Conservation (phyloP, 2,329 filamentous ascomycete species). For the Cytospora leucostoma region DNA sequence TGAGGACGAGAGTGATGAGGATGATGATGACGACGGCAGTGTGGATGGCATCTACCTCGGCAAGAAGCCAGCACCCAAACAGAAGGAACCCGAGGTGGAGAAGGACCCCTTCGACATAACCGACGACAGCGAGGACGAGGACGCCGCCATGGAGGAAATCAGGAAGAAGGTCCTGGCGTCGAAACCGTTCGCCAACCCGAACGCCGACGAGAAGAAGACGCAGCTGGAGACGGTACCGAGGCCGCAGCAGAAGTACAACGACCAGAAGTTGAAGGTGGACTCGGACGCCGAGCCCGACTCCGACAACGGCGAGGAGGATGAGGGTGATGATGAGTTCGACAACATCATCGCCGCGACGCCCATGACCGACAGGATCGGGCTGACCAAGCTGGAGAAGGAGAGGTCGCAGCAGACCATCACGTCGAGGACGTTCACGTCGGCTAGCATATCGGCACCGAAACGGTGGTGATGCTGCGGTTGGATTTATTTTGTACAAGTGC, state of each 20-base stretch:
- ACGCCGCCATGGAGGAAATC: constrained; percentile 86
- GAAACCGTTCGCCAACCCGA: constrained; percentile 75
- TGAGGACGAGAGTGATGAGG: constrained; percentile 44
- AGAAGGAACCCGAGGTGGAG: constrained; percentile 40
- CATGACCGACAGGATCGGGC: constrained; percentile 80
- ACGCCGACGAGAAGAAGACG: constrained; percentile 51
- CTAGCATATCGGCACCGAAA: constrained; percentile 49
- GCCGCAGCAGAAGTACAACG: constrained; percentile 47
- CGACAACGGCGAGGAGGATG: constrained; percentile 51
- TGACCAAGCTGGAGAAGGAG: constrained; percentile 59
- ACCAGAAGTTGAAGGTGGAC: constrained; percentile 65
- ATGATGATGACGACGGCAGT: constrained; percentile 45
- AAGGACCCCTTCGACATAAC: constrained; percentile 75
- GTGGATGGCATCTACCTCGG: constrained; percentile 63
- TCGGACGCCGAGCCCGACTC: constrained; percentile 61
- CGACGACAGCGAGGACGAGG: constrained; percentile 78
- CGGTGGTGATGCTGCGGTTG: constrained; percentile 40
- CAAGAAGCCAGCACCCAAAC: constrained; percentile 46
- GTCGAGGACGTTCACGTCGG: constrained; percentile 54
- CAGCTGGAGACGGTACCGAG: constrained; percentile 62
- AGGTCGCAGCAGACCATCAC: constrained; percentile 49
- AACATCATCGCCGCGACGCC: constrained; percentile 90
- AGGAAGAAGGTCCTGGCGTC: constrained; percentile 87
- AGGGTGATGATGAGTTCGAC: constrained; percentile 78
- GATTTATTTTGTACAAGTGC: background rate